Evolutionary conservation across 169 alveolate genomes (phyloP), one percentile per base, ranked within the genome.

Genomic region (Plasmodium gallinaceum): DNA sequence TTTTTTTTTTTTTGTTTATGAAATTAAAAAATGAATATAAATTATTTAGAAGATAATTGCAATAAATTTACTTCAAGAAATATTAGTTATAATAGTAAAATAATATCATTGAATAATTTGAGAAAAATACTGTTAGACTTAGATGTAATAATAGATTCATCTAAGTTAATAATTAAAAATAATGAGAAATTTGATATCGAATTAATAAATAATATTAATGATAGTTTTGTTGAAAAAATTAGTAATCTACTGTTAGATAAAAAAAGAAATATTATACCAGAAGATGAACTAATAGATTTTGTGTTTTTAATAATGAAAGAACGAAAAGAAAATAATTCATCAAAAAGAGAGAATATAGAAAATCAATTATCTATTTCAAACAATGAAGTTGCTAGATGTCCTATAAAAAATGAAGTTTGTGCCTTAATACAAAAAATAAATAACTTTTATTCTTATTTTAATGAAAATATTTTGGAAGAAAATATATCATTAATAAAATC

Each of bases 161-260:
- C 80, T 10, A 80, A 66, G 65, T 48, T 80, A n/a, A 43, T 16
- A 12, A 52, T 66, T 24, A 42, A 52, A 16, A 60, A 54, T 2
- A 68, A 80, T 54, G 90, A 80, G 8, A 16, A 66, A 65, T 80
- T 80, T 46, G 90, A 66, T 37, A 52, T 80, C 3, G 62, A 54
- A 20, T 68, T 80, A 45, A 66, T 80, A 66, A 65, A 80, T 58
- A 80, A 80, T 58, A 80, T 80, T 32, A 80, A 51, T 26, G 83
- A 80, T 68, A 42, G 80, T 18, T 80, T 80, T 58, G 90, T 80
- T 9, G 83, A 80, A 66, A 80, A 66, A 70, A 66, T 71, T 65
- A 52, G 54, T 16, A 54, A 65, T 39, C 54, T 80, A 32, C 51
- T 80, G 32, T 5, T 22, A 7, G 80, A 80, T 51, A 43, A 68